Percentiles rank a stretch among this genome's conserved stretches.
These are phyloP conservation scores for Takashimella tepidaria DNA, from an alignment of 1,284 basidiomycete genomes.

Conservation along the genomic window DNA sequence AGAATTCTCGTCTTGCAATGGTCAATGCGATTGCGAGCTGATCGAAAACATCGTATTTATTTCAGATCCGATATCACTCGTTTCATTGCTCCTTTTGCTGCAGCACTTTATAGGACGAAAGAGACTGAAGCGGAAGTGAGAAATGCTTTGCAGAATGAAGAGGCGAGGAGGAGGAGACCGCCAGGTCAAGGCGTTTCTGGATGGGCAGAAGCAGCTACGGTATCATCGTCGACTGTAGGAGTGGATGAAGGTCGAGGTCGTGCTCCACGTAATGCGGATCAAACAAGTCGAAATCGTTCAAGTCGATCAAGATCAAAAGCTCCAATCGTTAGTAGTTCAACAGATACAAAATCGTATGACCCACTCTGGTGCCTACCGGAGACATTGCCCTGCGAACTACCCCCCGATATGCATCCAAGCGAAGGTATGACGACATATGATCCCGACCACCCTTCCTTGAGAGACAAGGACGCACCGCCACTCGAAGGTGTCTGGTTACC, in stretches of 20 bases:
- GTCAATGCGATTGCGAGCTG: constrained; percentile 81
- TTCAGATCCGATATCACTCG: constrained; percentile 53
- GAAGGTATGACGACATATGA: constrained; percentile 73
- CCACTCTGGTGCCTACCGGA: constrained; percentile 80
- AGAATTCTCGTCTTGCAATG: constrained; percentile 77
- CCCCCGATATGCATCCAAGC: constrained; percentile 62
- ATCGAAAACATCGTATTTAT: constrained; percentile 84
- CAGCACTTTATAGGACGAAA: constrained; percentile 42
- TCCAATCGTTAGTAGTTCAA: constrained; percentile 24
- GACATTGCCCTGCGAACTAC: constrained; percentile 60
- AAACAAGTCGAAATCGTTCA: constrained; percentile 64
- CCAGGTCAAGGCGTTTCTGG: not conserved
- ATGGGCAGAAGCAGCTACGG: not conserved
- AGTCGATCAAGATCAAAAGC: constrained; percentile 48
- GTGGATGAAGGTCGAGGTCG: constrained; percentile 34
- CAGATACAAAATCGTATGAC: constrained; percentile 48
- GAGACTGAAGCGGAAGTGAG: constrained; percentile 34
- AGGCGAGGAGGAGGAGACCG: constrained; percentile 15
- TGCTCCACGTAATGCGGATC: constrained; percentile 11
- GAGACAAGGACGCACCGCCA: constrained; percentile 51
- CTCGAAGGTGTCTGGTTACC: constrained; percentile 60
- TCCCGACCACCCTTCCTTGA: constrained; percentile 48
- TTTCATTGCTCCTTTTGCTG: constrained; percentile 41
- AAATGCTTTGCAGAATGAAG: constrained; percentile 29
- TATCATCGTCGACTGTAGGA: constrained; percentile 6